A percentile compares a stretch with the other conserved stretches of the same genome.
phyloP scores from a whole-genome alignment of 345 rosid genomes.

The Barbarea vulgaris region DNA sequence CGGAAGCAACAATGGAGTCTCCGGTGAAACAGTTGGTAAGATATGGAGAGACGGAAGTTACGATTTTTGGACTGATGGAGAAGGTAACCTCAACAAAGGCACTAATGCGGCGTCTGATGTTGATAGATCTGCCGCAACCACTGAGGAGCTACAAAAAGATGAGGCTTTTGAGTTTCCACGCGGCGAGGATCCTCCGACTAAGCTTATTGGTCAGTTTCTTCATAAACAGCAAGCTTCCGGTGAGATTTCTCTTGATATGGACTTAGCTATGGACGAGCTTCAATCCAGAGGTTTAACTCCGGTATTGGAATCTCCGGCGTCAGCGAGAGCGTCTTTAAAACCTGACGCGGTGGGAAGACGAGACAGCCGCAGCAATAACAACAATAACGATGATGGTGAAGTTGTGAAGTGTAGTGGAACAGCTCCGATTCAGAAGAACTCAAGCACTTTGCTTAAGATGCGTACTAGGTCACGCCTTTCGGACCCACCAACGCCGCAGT shows the following conservation, averaged over 20 bases:
- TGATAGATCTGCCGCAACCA: constrained; percentile 18
- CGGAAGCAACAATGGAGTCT: constrained; percentile 21
- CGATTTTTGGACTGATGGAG: constrained; percentile 55
- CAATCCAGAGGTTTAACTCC: constrained; percentile 38
- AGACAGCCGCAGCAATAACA: constrained; percentile 4
- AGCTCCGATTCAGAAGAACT: constrained; percentile 38
- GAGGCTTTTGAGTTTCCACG: constrained; percentile 43
- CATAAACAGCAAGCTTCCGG: constrained; percentile 59
- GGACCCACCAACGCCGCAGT: constrained; percentile 40
- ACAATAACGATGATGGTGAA: constrained; percentile 33
- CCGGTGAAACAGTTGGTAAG: constrained; percentile 23
- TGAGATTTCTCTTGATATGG: constrained; percentile 53
- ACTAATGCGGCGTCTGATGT: not conserved
- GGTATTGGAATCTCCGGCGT: constrained; percentile 36
- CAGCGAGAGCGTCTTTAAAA: not conserved
- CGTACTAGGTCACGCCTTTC: constrained; percentile 44
- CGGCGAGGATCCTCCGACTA: constrained; percentile 48
- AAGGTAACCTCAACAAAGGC: constrained; percentile 28
- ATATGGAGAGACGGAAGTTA: constrained; percentile 72
- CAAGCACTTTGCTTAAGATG: constrained; percentile 39
- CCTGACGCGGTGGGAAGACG: constrained; percentile 28
- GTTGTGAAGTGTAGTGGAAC: constrained; percentile 53
- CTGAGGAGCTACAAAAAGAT: not conserved
- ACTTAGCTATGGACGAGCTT: constrained; percentile 52
- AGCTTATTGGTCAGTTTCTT: constrained; percentile 53